These are phyloP conservation scores for Taphrina pruni DNA, from an alignment of 1,139 yeast genomes.

Conservation along the genomic window DNA sequence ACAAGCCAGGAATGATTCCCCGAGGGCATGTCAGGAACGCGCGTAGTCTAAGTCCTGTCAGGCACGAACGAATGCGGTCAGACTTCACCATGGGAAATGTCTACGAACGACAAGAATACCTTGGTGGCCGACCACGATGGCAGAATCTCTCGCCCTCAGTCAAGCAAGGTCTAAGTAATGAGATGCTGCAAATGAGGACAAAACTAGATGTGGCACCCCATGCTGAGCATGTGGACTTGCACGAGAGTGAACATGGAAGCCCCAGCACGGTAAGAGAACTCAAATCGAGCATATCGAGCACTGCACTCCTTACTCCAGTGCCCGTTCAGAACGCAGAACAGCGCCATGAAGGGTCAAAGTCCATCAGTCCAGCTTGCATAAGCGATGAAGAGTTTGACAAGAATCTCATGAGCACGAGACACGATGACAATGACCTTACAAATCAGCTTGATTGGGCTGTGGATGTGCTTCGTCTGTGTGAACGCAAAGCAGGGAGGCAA, in stretches of 20 bases:
- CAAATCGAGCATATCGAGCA: too few species aligned
- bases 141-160: neutral
- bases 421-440: neutral
- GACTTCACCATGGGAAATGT: neutral
- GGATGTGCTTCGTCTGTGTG: slow-evolving; percentile 26
- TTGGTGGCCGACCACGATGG: slow-evolving; percentile 11
- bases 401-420: neutral
- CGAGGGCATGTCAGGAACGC: slow-evolving; percentile 21
- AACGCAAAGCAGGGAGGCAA: slow-evolving; percentile 27
- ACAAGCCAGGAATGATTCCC: neutral
- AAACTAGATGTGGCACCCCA: neutral
- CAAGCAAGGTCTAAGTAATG: neutral
- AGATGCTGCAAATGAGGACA: slow-evolving; percentile 3
- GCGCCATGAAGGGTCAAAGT: neutral
- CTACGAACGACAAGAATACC: neutral
- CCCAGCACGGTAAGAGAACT: too few species aligned
- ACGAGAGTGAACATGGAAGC: too few species aligned
- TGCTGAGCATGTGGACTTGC: too few species aligned
- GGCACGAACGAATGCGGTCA: slow-evolving; percentile 15
- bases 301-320: neutral
- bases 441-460: slow-evolving; percentile 29
- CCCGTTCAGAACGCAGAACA: neutral
- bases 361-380: neutral
- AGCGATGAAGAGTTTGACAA: slow-evolving; percentile 19
- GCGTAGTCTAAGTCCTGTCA: slow-evolving; percentile 21